Percentiles rank a stretch among this genome's conserved stretches.
These are phyloP conservation scores for Cylindrodendrum hubeiense DNA, from an alignment of 2,329 filamentous ascomycete species.

Conservation along the genomic window DNA sequence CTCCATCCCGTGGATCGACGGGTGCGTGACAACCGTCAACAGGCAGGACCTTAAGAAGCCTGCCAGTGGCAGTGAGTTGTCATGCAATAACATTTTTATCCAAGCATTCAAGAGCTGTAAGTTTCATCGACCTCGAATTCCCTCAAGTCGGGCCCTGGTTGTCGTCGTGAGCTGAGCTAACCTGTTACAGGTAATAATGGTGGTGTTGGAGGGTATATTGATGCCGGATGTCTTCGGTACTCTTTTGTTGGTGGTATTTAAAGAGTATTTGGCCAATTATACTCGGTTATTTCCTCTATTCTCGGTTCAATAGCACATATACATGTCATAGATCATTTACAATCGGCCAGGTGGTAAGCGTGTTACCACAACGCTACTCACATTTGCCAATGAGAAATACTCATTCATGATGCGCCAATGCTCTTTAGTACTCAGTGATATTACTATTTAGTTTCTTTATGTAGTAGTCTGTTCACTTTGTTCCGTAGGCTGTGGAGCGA, in stretches of 20 bases:
- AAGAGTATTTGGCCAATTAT: not conserved
- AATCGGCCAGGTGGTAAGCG: not conserved
- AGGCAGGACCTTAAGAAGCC: not conserved
- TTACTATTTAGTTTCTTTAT: not conserved
- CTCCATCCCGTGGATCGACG: conserved; percentile 15
- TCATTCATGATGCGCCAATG: not conserved
- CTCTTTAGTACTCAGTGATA: not conserved
- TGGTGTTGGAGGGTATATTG: conserved; percentile 16
- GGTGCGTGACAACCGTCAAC: conserved; percentile 11
- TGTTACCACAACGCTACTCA: not conserved
- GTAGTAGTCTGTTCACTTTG: not conserved
- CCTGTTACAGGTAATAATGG: conserved; percentile 11
- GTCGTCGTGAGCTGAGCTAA: not conserved
- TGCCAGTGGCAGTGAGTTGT: not conserved
- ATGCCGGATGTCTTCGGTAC: conserved; percentile 19
- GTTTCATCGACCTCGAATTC: not conserved
- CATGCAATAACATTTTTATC: not conserved
- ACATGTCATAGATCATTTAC: not conserved
- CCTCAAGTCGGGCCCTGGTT: no score
- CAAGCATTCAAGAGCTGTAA: conserved; percentile 4
- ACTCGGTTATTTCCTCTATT: not conserved
- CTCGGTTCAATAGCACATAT: not conserved
- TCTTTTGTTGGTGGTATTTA: not conserved
- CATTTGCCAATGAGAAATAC: not conserved
- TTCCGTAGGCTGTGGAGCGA: not conserved